A percentile compares a stretch with the other conserved stretches of the same genome.
These are phyloP conservation scores for Globisporangium cylindrosporum DNA, from an alignment of 352 stramenopile genomes.

Conservation along the genomic window DNA sequence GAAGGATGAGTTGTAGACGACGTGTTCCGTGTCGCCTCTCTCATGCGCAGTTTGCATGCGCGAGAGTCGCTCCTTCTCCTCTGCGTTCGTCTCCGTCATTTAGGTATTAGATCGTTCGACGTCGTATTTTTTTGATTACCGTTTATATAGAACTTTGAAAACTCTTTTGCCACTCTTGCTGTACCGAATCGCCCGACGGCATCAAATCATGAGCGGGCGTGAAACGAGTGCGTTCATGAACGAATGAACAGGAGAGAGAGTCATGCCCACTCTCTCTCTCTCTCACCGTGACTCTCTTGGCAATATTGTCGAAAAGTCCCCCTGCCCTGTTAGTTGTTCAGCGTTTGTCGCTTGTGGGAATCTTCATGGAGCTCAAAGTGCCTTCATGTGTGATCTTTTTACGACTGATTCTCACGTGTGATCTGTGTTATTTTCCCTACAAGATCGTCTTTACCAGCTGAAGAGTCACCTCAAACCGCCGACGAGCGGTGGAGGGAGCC, in stretches of 20 bases:
- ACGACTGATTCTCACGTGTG: not conserved
- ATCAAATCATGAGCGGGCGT: too few relatives aligned
- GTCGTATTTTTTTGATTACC: slow-evolving; percentile 2
- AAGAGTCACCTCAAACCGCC: not conserved
- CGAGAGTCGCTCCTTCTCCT: not conserved
- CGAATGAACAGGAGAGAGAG: too few relatives aligned
- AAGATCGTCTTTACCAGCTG: not conserved
- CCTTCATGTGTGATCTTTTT: not conserved
- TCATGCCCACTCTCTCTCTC: too few relatives aligned
- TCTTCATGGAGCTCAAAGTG: not conserved
- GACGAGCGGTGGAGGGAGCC: not conserved
- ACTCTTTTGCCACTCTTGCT: not conserved
- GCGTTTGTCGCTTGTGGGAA: too few relatives aligned
- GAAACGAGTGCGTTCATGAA: too few relatives aligned
- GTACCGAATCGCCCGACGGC: not conserved
- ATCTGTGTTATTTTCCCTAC: not conserved
- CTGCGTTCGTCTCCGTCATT: not conserved
- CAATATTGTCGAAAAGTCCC: too few relatives aligned
- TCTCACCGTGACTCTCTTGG: too few relatives aligned
- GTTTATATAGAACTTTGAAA: slow-evolving; percentile 5
- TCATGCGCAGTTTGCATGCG: not conserved
- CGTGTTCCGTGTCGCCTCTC: not conserved
- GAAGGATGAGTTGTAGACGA: slow-evolving; percentile 54
- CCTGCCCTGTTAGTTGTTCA: too few relatives aligned
- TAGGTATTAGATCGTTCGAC: slow-evolving; percentile 1